Evolutionary conservation across 768 basidiomycete genomes (phyloP), one percentile per base, ranked within the genome.

Genomic region (Amanita exitialis): DNA sequence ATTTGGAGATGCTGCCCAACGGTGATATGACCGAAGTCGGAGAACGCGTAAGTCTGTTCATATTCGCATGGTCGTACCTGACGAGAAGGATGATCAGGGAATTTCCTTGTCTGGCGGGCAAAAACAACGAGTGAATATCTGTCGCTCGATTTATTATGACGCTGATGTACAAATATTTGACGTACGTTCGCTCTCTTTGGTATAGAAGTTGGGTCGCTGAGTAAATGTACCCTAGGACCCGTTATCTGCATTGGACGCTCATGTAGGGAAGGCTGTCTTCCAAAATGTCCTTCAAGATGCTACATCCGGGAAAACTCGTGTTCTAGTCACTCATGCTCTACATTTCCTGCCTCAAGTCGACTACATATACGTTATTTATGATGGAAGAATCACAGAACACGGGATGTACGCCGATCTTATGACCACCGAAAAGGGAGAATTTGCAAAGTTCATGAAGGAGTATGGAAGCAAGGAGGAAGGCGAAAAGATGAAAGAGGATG

Each of bases 291-390:
- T 95, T 44, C 73, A 80, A 51, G 78, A 79, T 49, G 76, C 73
- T 13, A 69, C 79, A 12, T 61, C 69, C 4, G 77, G 74, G 39
- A 90, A 90, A 63, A 95, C 93, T 6, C 78, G 90, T 25, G 72
- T 97, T 42, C 79, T 97, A 47, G 91, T 95, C 42, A 97, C 93
- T 0, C 91, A 95, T 60, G 90, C 89, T 1, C 73, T 95, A 7
- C 91, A 95, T 65, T 88, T 94, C 70, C 76, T 97, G 21, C 86
- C 88, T 1, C 73, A 86, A 51, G 88, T 90, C 23, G 91, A 95
- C 64, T 87, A 89, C 61, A 85, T 97, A 61, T 82, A 83, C 60
- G 82, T 83, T 30, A 68, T 97, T 46, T 74, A 76, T 9, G 81
- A 91, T 36, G 92, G 93, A 5, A 72, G 70, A 32, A 80, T 97